These are phyloP conservation scores for Mycena vulgaris DNA, from an alignment of 768 basidiomycete species.

Conservation along the genomic window DNA sequence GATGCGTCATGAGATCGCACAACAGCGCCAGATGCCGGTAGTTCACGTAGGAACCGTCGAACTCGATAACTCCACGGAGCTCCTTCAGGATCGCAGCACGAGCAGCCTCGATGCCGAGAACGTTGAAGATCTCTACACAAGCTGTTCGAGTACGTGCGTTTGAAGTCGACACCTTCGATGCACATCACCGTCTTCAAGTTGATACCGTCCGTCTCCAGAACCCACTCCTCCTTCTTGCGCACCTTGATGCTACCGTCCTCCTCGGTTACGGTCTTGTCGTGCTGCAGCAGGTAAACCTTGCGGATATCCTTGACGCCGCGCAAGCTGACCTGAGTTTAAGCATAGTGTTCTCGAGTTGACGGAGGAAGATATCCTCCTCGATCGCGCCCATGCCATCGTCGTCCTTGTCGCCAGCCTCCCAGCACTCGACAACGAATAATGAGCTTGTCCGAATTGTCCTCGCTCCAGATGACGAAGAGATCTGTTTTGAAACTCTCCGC, in stretches of 20 bases:
- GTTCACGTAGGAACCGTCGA: constrained; percentile 99
- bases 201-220: constrained; percentile 96
- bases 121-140: constrained; percentile 95
- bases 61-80: constrained; percentile 95
- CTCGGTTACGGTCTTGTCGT: constrained; percentile 81
- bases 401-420: constrained; percentile 87
- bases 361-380: constrained; percentile 96
- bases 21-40: constrained; percentile 97
- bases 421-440: constrained; percentile 96
- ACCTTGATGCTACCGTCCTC: constrained; percentile 77
- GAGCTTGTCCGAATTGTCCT: constrained; percentile 98
- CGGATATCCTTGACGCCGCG: constrained; percentile 94
- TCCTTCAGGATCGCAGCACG: constrained; percentile 96
- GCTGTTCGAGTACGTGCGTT: constrained; percentile 96
- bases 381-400: constrained; percentile 81
- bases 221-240: constrained; percentile 89
- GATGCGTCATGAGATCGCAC: constrained; percentile 98
- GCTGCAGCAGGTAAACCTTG: constrained; percentile 93
- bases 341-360: constrained; percentile 97
- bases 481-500: constrained; percentile 96
- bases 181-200: constrained; percentile 76
- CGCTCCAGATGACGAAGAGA: constrained; percentile 98
- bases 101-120: constrained; percentile 97
- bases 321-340: constrained; percentile 93
- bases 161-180: constrained; percentile 95